Evolutionary conservation across 169 alveolate genomes (phyloP), one percentile per base, ranked within the genome.

Genomic region (Condylostoma magnum): DNA sequence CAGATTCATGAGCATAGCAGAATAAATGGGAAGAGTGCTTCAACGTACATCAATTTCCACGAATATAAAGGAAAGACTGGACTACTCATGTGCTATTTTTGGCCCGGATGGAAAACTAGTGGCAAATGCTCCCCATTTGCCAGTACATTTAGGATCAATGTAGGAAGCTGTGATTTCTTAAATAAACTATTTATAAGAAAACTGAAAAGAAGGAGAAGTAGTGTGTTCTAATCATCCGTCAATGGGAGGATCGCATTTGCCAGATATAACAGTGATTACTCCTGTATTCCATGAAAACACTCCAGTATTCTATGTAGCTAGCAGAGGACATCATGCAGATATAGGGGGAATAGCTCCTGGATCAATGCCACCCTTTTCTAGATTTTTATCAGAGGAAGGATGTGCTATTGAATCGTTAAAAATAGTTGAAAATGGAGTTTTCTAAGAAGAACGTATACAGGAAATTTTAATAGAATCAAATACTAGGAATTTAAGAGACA

Each of bases 91-190:
- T 65, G 96, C 96, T 3, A 34, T 92, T 18, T 89, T 92, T 56
- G 85, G 77, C 18, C 83, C 86, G 0, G 77, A 82, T 25, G 96
- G 96, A n/a, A 83, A 77, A 46, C 65, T 92, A 4, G 90, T 89
- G 0, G 96, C 94, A 6, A 89, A 92, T 84, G 96, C 96, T 22
- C 96, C 96, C 18, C 96, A 92, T 79, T 54, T 92, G 38, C 96
- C 96, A 5, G 96, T 92, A 18, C 96, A 92, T 69, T 52, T 92
- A 28, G 96, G 96, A 0, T 83, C 95, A 22, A 92, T 92, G 96
- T 75, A 79, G 47, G 96, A 87, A 66, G 90, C 95, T 10, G 91
- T 92, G 18, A 76, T 80, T 34, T 76, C 69, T 27, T 71, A 90
- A 74, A 79, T 90, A 1, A 55, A 69, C 5, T 47, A 52, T 4